Percentiles rank a stretch among this genome's conserved stretches.
These are phyloP conservation scores for Casuarina glauca DNA, from an alignment of 306 rosid species.

Conservation along the genomic window DNA sequence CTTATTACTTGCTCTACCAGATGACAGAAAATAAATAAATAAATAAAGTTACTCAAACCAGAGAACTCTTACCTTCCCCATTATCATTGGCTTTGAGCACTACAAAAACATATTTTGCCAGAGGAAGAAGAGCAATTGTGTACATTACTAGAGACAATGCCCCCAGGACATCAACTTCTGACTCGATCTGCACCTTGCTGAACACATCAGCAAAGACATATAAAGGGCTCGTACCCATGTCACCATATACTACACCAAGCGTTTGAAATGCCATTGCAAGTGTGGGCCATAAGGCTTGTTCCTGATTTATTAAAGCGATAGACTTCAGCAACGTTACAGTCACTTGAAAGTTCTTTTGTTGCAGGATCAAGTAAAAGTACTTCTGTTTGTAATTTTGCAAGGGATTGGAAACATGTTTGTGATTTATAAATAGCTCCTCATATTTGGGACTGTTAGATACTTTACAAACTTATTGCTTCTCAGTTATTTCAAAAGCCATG, in stretches of 20 bases:
- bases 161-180: conserved; percentile 84
- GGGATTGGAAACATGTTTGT: background rate
- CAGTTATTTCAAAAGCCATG: background rate
- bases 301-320: conserved; percentile 53
- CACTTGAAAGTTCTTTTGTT: conserved; percentile 1
- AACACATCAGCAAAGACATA: conserved; percentile 94
- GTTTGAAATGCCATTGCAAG: conserved; percentile 81
- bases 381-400: conserved; percentile 3
- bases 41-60: conserved; percentile 7
- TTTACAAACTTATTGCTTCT: background rate
- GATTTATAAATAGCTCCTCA: background rate
- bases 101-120: conserved; percentile 85
- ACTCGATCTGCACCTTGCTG: conserved; percentile 66
- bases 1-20: background rate
- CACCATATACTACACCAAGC: conserved; percentile 96
- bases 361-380: conserved; percentile 12
- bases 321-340: conserved; percentile 18
- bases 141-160: conserved; percentile 92
- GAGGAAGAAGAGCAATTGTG: conserved; percentile 86
- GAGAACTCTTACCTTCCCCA: conserved; percentile 73
- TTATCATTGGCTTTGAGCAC: conserved; percentile 97
- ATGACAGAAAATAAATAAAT: conserved; percentile 17
- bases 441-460: background rate
- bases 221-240: conserved; percentile 95
- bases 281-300: conserved; percentile 60